Conservation (phyloP, 169 alveolate species). For the Perkinsus marinus region DNA sequence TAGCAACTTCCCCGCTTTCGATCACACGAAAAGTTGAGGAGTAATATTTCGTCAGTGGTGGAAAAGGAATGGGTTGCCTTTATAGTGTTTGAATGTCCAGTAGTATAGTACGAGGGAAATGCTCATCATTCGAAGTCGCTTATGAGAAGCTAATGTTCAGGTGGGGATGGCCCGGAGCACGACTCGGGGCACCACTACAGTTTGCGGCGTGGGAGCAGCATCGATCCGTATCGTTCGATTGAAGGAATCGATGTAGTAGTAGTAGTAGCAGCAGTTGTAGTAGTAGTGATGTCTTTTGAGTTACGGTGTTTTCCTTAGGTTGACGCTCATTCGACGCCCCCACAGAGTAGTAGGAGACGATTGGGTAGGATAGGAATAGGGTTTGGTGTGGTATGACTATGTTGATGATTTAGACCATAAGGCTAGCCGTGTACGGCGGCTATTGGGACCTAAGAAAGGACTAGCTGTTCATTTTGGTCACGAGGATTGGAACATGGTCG, state of each 20-base stretch:
- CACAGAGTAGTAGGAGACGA: background rate
- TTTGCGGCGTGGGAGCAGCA: too few species aligned
- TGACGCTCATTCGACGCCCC: background rate
- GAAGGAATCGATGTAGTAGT: background rate
- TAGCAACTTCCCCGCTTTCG: too few species aligned
- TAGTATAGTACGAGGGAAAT: too few species aligned
- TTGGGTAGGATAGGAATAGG: background rate
- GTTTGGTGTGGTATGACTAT: background rate
- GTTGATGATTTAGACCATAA: background rate
- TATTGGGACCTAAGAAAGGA: conserved; percentile 23
- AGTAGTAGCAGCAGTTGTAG: too few species aligned
- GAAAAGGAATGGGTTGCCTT: too few species aligned
- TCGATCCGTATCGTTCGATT: background rate
- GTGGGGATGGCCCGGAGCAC: background rate
- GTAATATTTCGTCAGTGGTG: too few species aligned
- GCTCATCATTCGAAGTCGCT: too few species aligned
- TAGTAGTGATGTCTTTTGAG: too few species aligned
- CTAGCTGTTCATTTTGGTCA: conserved; percentile 43
- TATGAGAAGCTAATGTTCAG: background rate
- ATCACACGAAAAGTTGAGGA: too few species aligned
- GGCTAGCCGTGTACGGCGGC: background rate
- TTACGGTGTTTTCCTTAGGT: background rate
- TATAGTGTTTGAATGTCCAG: too few species aligned
- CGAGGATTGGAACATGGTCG: conserved; percentile 36
- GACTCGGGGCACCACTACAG: background rate